phyloP scores from a whole-genome alignment of 768 basidiomycete species.

The Gloeostereum incarnatum region DNA sequence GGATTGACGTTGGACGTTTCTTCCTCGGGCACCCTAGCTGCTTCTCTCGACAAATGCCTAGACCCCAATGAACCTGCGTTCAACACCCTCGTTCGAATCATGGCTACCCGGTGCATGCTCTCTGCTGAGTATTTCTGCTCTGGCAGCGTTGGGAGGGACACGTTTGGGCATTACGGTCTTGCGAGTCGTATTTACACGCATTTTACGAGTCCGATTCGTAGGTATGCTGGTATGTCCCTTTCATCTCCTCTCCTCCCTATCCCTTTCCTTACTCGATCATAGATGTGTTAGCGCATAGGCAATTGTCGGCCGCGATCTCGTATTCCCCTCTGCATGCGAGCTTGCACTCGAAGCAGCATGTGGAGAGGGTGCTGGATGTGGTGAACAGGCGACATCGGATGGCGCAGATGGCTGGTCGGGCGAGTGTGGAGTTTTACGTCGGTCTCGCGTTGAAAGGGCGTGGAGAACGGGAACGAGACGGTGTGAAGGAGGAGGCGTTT shows the following conservation, averaged over 20 bases:
- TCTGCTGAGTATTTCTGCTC: slow-evolving; percentile 98
- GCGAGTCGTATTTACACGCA: slow-evolving; percentile 97
- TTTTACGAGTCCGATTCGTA: slow-evolving; percentile 94
- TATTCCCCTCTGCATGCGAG: slow-evolving; percentile 78
- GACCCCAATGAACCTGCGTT: slow-evolving; percentile 81
- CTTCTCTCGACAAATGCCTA: slow-evolving; percentile 79
- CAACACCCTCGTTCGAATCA: slow-evolving; percentile 96
- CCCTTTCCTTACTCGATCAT: neutral
- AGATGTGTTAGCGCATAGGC: slow-evolving; percentile 94
- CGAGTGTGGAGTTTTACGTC: slow-evolving; percentile 96
- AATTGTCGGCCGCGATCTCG: slow-evolving; percentile 84
- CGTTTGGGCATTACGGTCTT: slow-evolving; percentile 97
- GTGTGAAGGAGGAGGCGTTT: slow-evolving; percentile 75
- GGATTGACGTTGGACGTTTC: slow-evolving; percentile 83
- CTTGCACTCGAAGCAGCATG: slow-evolving; percentile 80
- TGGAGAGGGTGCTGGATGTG: slow-evolving; percentile 78
- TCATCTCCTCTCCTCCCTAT: neutral
- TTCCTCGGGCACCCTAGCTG: slow-evolving; percentile 82
- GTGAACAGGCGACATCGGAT: slow-evolving; percentile 91
- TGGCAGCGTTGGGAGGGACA: slow-evolving; percentile 84
- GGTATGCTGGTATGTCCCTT: slow-evolving; percentile 71
- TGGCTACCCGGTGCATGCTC: slow-evolving; percentile 98
- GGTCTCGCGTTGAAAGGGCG: slow-evolving; percentile 81
- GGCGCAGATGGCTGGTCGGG: slow-evolving; percentile 96
- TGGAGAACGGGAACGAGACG: slow-evolving; percentile 29